Evolutionary conservation across 345 rosid genomes (phyloP).

Genomic region (Eucalyptus cloeziana): DNA sequence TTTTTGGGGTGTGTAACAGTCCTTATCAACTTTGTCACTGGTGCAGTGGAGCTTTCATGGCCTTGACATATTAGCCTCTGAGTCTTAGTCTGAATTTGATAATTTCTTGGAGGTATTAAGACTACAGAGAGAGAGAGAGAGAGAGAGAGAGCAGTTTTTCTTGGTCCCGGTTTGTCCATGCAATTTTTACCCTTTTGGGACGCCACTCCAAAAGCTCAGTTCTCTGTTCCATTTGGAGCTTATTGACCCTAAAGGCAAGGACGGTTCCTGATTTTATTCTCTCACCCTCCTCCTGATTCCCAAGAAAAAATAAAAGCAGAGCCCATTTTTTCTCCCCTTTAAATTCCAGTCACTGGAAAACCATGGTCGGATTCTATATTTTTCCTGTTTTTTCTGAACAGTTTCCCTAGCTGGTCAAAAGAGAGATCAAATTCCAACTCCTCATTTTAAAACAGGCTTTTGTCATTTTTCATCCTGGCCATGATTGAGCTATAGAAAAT

Average conservation of each 20-base stretch:
- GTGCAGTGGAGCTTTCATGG: neutral
- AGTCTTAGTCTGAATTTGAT: neutral
- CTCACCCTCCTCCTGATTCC: conserved; percentile 12
- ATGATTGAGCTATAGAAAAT: neutral
- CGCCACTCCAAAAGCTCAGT: neutral
- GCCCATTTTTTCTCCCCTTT: neutral
- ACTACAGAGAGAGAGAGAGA: neutral
- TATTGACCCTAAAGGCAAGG: neutral
- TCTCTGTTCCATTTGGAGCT: neutral
- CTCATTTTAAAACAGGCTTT: neutral
- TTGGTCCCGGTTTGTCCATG: neutral
- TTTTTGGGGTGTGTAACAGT: neutral
- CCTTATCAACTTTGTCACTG: neutral
- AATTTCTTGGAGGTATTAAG: neutral
- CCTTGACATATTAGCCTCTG: neutral
- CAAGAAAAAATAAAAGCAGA: neutral
- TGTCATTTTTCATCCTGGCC: neutral
- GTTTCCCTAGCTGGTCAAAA: neutral
- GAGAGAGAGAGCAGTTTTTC: neutral
- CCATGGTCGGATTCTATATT: neutral
- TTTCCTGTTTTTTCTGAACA: neutral
- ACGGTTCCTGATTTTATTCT: conserved; percentile 39
- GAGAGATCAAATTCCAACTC: neutral
- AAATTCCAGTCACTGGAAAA: neutral
- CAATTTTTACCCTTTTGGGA: neutral